Conservation (phyloP, 2,329 filamentous ascomycete species). For the Fusarium sarcochroum region DNA sequence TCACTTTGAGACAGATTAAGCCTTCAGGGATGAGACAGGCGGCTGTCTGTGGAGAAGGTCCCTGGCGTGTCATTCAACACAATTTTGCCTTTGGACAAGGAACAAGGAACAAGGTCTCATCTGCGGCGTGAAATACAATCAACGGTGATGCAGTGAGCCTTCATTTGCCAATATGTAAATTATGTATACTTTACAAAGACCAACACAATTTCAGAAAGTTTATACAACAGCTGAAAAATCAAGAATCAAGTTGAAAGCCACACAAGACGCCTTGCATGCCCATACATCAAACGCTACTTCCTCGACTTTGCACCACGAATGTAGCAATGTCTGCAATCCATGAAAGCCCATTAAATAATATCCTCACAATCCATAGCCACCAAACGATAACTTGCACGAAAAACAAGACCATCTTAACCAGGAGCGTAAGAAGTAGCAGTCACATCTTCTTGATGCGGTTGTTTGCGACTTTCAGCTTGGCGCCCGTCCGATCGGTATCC, state of each 20-base stretch:
- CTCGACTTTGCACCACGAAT: constrained; percentile 43
- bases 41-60: constrained; percentile 18
- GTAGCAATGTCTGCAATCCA: constrained; percentile 50
- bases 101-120: constrained; percentile 32
- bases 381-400: constrained; percentile 51
- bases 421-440: constrained; percentile 50
- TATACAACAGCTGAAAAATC: constrained; percentile 14
- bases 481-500: constrained; percentile 74
- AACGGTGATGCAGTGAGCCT: constrained; percentile 29
- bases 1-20: neutral
- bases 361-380: constrained; percentile 49
- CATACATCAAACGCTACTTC: constrained; percentile 19
- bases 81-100: neutral
- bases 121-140: constrained; percentile 12
- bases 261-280: constrained; percentile 40
- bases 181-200: constrained; percentile 8
- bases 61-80: constrained; percentile 4
- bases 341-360: constrained; percentile 40
- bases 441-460: constrained; percentile 77
- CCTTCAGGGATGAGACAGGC: constrained; percentile 11
- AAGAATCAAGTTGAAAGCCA: constrained; percentile 21
- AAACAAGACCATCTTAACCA: constrained; percentile 49
- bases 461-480: constrained; percentile 82
- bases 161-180: constrained; percentile 1
- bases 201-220: constrained; percentile 3